Evolutionary conservation across 2,329 filamentous ascomycete species (phyloP).

Genomic region (Albophoma yamanashiensis): DNA sequence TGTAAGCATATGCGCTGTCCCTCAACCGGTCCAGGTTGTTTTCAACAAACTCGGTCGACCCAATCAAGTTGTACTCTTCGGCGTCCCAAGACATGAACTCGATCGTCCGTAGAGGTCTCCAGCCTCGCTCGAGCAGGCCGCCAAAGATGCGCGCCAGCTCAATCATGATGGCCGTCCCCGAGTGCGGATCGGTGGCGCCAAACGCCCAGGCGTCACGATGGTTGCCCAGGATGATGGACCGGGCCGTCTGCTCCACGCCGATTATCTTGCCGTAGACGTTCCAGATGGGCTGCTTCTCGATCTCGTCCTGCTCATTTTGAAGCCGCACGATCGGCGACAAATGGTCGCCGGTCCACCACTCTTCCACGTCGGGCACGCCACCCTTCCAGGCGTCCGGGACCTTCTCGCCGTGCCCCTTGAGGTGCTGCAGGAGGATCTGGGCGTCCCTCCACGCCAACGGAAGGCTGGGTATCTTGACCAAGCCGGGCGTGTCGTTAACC

Average conservation of each 20-base stretch:
- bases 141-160: slow-evolving; percentile 82
- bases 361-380: slow-evolving; percentile 60
- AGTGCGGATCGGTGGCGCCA: slow-evolving; percentile 75
- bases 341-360: slow-evolving; percentile 77
- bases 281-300: slow-evolving; percentile 74
- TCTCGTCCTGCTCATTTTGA: slow-evolving; percentile 79
- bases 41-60: slow-evolving; percentile 92
- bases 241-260: slow-evolving; percentile 74
- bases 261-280: slow-evolving; percentile 79
- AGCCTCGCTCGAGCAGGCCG: slow-evolving; percentile 63
- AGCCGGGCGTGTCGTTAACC: slow-evolving; percentile 57
- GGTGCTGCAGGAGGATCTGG: slow-evolving; percentile 61
- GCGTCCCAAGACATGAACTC: slow-evolving; percentile 97
- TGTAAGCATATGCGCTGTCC: slow-evolving; percentile 68
- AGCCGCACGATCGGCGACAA: slow-evolving; percentile 70
- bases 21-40: slow-evolving; percentile 65
- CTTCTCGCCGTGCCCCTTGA: slow-evolving; percentile 63
- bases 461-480: slow-evolving; percentile 79
- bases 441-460: slow-evolving; percentile 88
- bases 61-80: slow-evolving; percentile 84
- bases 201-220: slow-evolving; percentile 91
- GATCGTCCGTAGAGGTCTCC: slow-evolving; percentile 87
- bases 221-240: slow-evolving; percentile 83
- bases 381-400: slow-evolving; percentile 65
- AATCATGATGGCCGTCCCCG: slow-evolving; percentile 82